Conservation (phyloP, 2,329 filamentous ascomycete genomes). For the Phialemonium atrogriseum region DNA sequence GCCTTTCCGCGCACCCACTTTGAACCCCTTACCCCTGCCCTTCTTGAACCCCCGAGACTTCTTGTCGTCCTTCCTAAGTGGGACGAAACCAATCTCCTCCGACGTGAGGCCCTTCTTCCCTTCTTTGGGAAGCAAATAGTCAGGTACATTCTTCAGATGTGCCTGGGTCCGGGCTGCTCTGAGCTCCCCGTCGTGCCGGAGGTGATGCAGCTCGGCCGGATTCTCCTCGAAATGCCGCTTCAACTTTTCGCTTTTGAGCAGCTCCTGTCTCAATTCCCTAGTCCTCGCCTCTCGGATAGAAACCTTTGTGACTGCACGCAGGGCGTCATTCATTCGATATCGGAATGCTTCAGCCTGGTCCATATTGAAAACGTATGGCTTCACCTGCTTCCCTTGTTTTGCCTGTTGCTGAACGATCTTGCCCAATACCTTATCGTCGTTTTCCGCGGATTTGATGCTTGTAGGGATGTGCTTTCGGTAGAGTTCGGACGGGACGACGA, state of each 20-base stretch:
- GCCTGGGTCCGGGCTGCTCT: constrained; percentile 75
- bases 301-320: constrained; percentile 71
- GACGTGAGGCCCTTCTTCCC: constrained; percentile 60
- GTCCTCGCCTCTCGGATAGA: constrained; percentile 85
- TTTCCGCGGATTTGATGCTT: constrained; percentile 61
- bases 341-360: constrained; percentile 87
- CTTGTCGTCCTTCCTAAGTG: constrained; percentile 47
- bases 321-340: constrained; percentile 87
- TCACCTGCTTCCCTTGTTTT: constrained; percentile 71
- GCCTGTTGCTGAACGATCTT: constrained; percentile 73
- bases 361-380: constrained; percentile 93
- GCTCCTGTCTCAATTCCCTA: constrained; percentile 78
- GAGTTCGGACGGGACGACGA: constrained; percentile 73
- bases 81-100: constrained; percentile 68
- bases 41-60: constrained; percentile 33
- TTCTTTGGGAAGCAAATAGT: constrained; percentile 78
- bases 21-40: constrained; percentile 10
- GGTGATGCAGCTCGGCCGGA: constrained; percentile 75
- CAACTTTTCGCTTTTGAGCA: constrained; percentile 89
- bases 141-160: constrained; percentile 89
- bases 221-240: constrained; percentile 97
- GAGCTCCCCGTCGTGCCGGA: constrained; percentile 85
- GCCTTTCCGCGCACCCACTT: constrained; percentile 3
- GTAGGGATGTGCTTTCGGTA: constrained; percentile 90
- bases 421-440: constrained; percentile 76